phyloP scores from a whole-genome alignment of 257 asterid genomes.

The Capsicum rhomboideum region DNA sequence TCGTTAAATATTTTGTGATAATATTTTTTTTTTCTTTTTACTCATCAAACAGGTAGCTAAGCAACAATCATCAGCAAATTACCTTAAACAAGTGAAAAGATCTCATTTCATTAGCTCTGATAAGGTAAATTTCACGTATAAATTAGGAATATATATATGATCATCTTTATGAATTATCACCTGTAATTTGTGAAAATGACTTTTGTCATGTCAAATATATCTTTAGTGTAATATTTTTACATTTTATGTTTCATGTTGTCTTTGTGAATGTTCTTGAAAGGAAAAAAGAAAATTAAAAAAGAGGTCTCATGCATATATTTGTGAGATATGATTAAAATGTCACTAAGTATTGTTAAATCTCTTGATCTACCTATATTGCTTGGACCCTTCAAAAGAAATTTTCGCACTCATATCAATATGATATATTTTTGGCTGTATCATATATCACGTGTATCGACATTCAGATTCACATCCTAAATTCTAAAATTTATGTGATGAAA shows the following conservation, averaged over 20 bases:
- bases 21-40: neutral
- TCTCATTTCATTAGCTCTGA: conserved; percentile 87
- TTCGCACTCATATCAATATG: fast-evolving
- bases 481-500: neutral
- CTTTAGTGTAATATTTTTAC: neutral
- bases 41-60: conserved; percentile 44
- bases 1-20: neutral
- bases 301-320: neutral
- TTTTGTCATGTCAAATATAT: neutral
- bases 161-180: neutral
- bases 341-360: neutral
- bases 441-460: neutral
- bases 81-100: conserved; percentile 67
- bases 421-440: neutral
- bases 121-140: conserved; percentile 35
- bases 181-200: neutral
- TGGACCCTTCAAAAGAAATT: neutral
- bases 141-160: neutral
- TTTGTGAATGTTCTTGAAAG: neutral
- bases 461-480: neutral
- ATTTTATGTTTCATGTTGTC: neutral
- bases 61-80: conserved; percentile 58
- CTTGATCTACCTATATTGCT: neutral
- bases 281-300: neutral
- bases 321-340: neutral